Percentiles rank a stretch among this genome's conserved stretches.
phyloP scores from a whole-genome alignment of 2,329 filamentous ascomycete genomes.

The Dactylonectria macrodidyma region DNA sequence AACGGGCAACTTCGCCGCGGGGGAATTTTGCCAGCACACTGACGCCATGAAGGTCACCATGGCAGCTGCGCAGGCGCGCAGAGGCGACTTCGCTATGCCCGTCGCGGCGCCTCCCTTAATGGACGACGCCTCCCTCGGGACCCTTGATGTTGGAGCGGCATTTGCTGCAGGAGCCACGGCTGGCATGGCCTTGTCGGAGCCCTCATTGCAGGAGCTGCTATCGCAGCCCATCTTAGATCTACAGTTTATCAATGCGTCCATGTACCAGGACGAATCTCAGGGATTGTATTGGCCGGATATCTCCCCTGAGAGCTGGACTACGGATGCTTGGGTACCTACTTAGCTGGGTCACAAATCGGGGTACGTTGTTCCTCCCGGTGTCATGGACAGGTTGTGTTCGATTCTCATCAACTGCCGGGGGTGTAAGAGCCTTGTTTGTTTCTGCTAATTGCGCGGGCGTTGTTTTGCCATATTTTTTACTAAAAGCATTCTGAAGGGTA shows the following conservation, averaged over 20 bases:
- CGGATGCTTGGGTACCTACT: conserved; percentile 37
- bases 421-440: too few species aligned
- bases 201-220: conserved; percentile 53
- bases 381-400: background rate
- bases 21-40: conserved; percentile 59
- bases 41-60: conserved; percentile 53
- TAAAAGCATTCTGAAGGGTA: too few species aligned
- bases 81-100: conserved; percentile 33
- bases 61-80: conserved; percentile 35
- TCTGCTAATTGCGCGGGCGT: too few species aligned
- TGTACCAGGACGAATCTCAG: conserved; percentile 45
- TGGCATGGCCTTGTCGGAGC: conserved; percentile 54
- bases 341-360: background rate
- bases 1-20: conserved; percentile 58
- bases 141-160: conserved; percentile 35
- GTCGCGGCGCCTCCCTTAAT: conserved; percentile 28
- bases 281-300: conserved; percentile 47
- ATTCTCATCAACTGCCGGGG: too few species aligned
- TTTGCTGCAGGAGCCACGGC: conserved; percentile 40
- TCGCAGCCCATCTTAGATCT: conserved; percentile 52
- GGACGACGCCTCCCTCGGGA: conserved; percentile 19
- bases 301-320: conserved; percentile 44
- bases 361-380: background rate
- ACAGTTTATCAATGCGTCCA: conserved; percentile 52
- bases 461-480: too few species aligned